Percentiles rank a stretch among this genome's conserved stretches.
These are phyloP conservation scores for Fusarium hostae DNA, from an alignment of 2,329 filamentous ascomycete species.

Conservation along the genomic window DNA sequence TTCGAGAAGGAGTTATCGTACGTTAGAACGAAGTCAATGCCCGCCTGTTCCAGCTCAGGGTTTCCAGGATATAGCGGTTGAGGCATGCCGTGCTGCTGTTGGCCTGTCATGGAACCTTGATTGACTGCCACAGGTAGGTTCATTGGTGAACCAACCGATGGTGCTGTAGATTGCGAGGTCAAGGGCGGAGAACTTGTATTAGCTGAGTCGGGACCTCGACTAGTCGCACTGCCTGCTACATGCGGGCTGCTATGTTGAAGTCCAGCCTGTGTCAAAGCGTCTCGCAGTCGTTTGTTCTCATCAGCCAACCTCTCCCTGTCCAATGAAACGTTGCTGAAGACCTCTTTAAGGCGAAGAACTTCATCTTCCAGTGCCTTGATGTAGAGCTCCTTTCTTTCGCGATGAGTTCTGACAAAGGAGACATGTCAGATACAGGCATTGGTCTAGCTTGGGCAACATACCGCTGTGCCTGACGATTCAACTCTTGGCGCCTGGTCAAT, in stretches of 20 bases:
- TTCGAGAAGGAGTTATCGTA: conserved; percentile 72
- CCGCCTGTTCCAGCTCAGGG: conserved; percentile 82
- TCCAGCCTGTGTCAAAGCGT: conserved; percentile 64
- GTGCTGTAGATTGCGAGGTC: conserved; percentile 56
- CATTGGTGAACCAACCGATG: conserved; percentile 51
- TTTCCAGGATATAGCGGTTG: conserved; percentile 49
- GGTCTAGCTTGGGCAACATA: conserved; percentile 53
- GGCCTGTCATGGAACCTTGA: conserved; percentile 46
- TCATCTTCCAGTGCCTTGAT: conserved; percentile 95
- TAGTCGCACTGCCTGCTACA: conserved; percentile 60
- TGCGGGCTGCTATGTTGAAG: conserved; percentile 50
- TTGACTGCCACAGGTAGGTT: conserved; percentile 29
- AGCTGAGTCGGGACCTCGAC: conserved; percentile 64
- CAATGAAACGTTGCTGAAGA: conserved; percentile 77
- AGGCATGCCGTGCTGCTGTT: conserved; percentile 46
- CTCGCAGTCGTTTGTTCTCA: conserved; percentile 81
- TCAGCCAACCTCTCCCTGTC: conserved; percentile 80
- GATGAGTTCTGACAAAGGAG: conserved; percentile 79
- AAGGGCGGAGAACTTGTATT: conserved; percentile 60
- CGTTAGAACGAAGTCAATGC: conserved; percentile 92
- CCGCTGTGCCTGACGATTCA: conserved; percentile 97
- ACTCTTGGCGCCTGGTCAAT: conserved; percentile 87
- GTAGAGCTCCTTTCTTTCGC: conserved; percentile 95
- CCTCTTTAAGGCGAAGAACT: conserved; percentile 86
- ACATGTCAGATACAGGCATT: conserved; percentile 18